A percentile compares a stretch with the other conserved stretches of the same genome.
These are phyloP conservation scores for Exobasidium cylindrosporum DNA, from an alignment of 1,284 basidiomycete species.

Conservation along the genomic window DNA sequence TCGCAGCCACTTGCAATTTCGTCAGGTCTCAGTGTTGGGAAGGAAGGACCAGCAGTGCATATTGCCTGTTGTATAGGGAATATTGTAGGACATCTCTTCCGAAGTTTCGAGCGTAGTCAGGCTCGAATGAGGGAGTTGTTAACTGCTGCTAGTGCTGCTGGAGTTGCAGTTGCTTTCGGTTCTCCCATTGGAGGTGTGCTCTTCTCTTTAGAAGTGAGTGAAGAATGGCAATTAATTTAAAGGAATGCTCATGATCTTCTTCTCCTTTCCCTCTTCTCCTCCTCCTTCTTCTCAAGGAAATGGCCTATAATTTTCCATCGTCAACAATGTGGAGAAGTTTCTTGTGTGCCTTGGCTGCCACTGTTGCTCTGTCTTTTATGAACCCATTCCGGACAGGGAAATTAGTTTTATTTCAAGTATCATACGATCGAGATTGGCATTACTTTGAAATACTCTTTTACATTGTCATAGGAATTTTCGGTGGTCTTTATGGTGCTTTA, in stretches of 20 bases:
- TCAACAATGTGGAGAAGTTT: constrained; percentile 98
- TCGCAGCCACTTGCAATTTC: constrained; percentile 89
- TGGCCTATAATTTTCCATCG: constrained; percentile 94
- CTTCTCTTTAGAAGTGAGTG: constrained; percentile 65
- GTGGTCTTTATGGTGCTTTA: constrained; percentile 93
- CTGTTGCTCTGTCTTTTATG: constrained; percentile 94
- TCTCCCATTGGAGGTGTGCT: constrained; percentile 95
- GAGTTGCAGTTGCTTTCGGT: constrained; percentile 95
- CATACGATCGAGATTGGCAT: constrained; percentile 97
- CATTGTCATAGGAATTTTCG: constrained; percentile 89
- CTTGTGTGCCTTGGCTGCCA: constrained; percentile 93
- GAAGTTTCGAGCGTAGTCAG: constrained; percentile 80
- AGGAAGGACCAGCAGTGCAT: constrained; percentile 97
- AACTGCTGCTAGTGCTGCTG: constrained; percentile 92
- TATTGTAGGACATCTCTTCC: constrained; percentile 78
- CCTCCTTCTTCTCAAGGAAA: constrained; percentile 55
- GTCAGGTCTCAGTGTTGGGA: constrained; percentile 93
- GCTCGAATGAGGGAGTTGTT: constrained; percentile 94
- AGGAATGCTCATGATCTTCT: no score
- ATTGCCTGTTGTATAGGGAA: constrained; percentile 91
- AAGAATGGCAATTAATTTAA: no score
- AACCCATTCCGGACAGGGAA: constrained; percentile 98
- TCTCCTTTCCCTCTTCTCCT: constrained; percentile 3
- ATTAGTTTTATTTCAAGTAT: constrained; percentile 94
- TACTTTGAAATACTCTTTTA: constrained; percentile 98